Evolutionary conservation across 148 eudicot species (phyloP), one percentile per base, ranked within the genome.

Genomic region (Chenopodium album): DNA sequence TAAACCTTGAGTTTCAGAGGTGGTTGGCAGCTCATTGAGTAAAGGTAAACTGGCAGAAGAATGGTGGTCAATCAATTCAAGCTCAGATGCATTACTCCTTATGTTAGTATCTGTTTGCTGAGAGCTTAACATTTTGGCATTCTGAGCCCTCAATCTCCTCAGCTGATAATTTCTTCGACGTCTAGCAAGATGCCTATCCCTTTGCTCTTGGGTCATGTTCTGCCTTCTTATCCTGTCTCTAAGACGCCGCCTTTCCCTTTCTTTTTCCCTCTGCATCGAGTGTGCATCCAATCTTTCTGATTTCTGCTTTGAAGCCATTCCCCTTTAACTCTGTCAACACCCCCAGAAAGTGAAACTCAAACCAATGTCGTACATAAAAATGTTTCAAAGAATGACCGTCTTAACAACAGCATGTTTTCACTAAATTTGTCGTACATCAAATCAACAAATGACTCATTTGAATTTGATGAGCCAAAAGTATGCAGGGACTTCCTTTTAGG

Each of bases 111-210:
- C 67, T 6, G 32, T 32, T 26, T 59, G 76, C 41, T 71, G 80
- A 81, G 75, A 76, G 31, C 47, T 28, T 28, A 52, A 12, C 74
- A 44, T 20, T 26, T 89, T 81, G 31, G 87, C 79, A 70, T 85
- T 88, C 31, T 71, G 86, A 34, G 86, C 90, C 68, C 90, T 88
- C 7, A 89, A 32, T 73, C 93, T 88, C 44, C 91, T 71, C 28
- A 91, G 85, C 54, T 85, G 94, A 83, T 91, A 91, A 70, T 89
- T 91, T 71, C 85, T 85, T 23, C 94, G 92, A n/a, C 94, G 92
- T 70, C 90, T 85, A 3, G 92, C 94, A 23, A 91, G 89, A 81
- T 91, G 92, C 65, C 76, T 82, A 50, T 89, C 90, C 73, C 90
- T 87, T 82, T 91, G 88, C 70, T 91, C 90, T 44, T 71, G 80